Conservation (phyloP, 2,329 filamentous ascomycete species). For the Aureobasidium mangrovei region DNA sequence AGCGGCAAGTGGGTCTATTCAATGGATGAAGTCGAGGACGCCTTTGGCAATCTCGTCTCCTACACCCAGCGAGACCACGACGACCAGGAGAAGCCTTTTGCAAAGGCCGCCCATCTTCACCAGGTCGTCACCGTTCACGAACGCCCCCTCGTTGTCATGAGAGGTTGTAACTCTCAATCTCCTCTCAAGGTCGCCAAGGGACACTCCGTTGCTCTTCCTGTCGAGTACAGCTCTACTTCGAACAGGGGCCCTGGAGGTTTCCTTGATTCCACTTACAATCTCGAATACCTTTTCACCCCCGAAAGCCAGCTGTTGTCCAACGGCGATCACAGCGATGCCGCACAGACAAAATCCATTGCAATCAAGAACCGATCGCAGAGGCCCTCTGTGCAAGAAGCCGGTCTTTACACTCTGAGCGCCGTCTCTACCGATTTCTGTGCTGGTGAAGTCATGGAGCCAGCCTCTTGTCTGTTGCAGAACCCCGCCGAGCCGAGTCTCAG, state of each 20-base stretch:
- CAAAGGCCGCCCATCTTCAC: slow-evolving; percentile 49
- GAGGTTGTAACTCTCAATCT: slow-evolving; percentile 67
- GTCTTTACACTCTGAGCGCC: slow-evolving; percentile 76
- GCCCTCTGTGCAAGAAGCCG: slow-evolving; percentile 64
- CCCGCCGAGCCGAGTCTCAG: slow-evolving; percentile 76
- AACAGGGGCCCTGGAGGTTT: slow-evolving; percentile 41
- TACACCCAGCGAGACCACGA: slow-evolving; percentile 65
- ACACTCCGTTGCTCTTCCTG: slow-evolving; percentile 56
- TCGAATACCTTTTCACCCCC: slow-evolving; percentile 77
- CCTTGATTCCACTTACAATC: slow-evolving; percentile 57
- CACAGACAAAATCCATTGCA: slow-evolving; percentile 49
- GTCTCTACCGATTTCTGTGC: slow-evolving; percentile 73
- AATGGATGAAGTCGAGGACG: slow-evolving; percentile 87
- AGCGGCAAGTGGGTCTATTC: slow-evolving; percentile 82
- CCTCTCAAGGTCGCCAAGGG: slow-evolving; percentile 80
- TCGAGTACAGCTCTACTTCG: slow-evolving; percentile 55
- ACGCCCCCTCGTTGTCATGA: slow-evolving; percentile 63
- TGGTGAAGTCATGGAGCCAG: slow-evolving; percentile 85
- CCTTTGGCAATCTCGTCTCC: slow-evolving; percentile 73
- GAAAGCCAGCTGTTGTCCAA: slow-evolving; percentile 59
- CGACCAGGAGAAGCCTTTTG: slow-evolving; percentile 36
- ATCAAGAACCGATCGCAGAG: slow-evolving; percentile 55
- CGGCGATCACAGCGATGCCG: slow-evolving; percentile 58
- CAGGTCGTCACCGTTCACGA: slow-evolving; percentile 82
- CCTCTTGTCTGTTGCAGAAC: slow-evolving; percentile 86